phyloP scores from a whole-genome alignment of 495 filamentous ascomycete species.

The Recurvomyces mirabilis region DNA sequence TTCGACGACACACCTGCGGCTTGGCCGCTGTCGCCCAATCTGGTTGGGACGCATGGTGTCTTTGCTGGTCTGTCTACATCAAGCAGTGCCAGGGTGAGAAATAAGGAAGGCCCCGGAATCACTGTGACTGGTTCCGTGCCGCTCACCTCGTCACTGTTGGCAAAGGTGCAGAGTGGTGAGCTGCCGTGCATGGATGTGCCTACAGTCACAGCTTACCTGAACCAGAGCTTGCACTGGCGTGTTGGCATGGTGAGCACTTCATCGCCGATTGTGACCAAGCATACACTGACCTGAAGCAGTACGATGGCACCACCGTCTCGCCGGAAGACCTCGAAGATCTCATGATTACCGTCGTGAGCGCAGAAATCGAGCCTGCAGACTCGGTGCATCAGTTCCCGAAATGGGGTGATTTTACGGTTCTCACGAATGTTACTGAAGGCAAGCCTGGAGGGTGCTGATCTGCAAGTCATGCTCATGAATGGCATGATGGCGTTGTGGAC shows the following conservation, averaged over 20 bases:
- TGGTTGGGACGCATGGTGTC: conserved; percentile 46
- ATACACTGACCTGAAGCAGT: conserved; percentile 15
- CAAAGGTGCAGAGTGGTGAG: conserved; percentile 30
- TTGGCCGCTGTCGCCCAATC: conserved; percentile 31
- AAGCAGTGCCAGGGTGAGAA: not conserved
- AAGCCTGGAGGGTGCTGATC: conserved; percentile 13
- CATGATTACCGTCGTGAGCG: conserved; percentile 28
- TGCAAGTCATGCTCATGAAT: not conserved
- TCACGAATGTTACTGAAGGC: conserved; percentile 11
- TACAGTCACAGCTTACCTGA: conserved; percentile 38
- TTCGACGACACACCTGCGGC: conserved; percentile 35
- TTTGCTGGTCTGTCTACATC: conserved; percentile 27
- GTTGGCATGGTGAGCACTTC: conserved; percentile 23
- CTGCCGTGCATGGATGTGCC: conserved; percentile 33
- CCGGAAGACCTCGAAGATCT: conserved; percentile 26
- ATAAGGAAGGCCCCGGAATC: conserved; percentile 10
- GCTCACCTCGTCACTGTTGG: conserved; percentile 42
- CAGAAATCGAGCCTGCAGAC: conserved; percentile 21
- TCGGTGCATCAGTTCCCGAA: conserved; percentile 14
- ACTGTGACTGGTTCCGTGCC: conserved; percentile 45
- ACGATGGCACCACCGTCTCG: conserved; percentile 25
- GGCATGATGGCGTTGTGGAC: too few species aligned
- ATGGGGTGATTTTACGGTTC: conserved; percentile 16
- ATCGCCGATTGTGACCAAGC: not conserved
- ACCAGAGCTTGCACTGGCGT: conserved; percentile 33